Percentiles rank a stretch among this genome's conserved stretches.
These are phyloP conservation scores for Heliamphora pulchella DNA, from an alignment of 179 eudicot genomes.

Conservation along the genomic window DNA sequence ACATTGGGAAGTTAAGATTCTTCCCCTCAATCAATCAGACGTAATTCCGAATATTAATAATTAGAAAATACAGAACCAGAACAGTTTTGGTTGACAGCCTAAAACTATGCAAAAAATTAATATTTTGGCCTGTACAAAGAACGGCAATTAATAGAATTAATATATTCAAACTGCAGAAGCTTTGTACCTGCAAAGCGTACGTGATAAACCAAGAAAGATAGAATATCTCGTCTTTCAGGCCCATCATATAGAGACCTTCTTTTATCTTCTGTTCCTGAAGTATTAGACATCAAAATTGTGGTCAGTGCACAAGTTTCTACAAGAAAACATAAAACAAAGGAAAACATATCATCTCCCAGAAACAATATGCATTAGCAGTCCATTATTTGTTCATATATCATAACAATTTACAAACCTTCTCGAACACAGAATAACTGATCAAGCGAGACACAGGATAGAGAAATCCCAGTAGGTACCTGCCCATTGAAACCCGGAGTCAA, in stretches of 20 bases:
- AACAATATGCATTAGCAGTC: not conserved
- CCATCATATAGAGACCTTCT: conserved; percentile 99
- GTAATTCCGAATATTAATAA: no score
- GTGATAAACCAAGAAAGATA: conserved; percentile 90
- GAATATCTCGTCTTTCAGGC: conserved; percentile 77
- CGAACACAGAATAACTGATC: conserved; percentile 85
- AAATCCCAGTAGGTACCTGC: conserved; percentile 92
- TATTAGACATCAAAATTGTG: conserved; percentile 15
- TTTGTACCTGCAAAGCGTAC: conserved; percentile 68
- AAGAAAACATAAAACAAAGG: not conserved
- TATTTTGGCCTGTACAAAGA: not conserved
- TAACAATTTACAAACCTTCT: conserved; percentile 58
- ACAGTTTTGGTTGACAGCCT: not conserved
- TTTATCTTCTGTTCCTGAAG: conserved; percentile 91
- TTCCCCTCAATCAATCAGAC: no score
- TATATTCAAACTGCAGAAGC: not conserved
- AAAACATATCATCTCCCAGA: not conserved
- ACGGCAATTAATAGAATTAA: not conserved
- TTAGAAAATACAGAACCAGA: not conserved
- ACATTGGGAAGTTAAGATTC: not conserved
- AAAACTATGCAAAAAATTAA: not conserved
- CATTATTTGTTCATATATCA: conserved; percentile 5
- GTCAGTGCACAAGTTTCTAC: conserved; percentile 1
- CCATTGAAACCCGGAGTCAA: conserved; percentile 17
- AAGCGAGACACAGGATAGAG: conserved; percentile 95